These are phyloP conservation scores for Filosporella fistucella DNA, from an alignment of 495 filamentous ascomycete genomes.

Conservation along the genomic window DNA sequence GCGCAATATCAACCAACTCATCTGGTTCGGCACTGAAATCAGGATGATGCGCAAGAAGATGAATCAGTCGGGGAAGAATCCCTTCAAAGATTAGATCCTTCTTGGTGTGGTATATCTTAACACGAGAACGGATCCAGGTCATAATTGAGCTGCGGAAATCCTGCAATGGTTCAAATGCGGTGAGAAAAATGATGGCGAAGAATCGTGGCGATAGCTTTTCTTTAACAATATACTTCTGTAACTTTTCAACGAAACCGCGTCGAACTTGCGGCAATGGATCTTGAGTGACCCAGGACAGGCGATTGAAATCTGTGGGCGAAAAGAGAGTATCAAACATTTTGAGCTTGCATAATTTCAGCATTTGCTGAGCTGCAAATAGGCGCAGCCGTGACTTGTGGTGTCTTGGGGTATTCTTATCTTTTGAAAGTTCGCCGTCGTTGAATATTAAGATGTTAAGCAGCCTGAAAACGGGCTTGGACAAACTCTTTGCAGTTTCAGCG, in stretches of 20 bases:
- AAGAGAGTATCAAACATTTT: constrained; percentile 75
- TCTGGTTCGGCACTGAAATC: constrained; percentile 70
- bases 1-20: constrained; percentile 73
- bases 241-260: constrained; percentile 68
- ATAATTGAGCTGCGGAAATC: constrained; percentile 66
- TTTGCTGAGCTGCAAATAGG: constrained; percentile 72
- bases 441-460: constrained; percentile 70
- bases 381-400: constrained; percentile 72
- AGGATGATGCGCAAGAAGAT: constrained; percentile 88
- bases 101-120: constrained; percentile 43
- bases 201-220: constrained; percentile 68
- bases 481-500: constrained; percentile 54
- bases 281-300: constrained; percentile 72
- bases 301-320: constrained; percentile 67
- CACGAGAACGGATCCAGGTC: constrained; percentile 85
- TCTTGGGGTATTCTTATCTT: constrained; percentile 66
- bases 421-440: constrained; percentile 73
- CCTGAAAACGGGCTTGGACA: constrained; percentile 66
- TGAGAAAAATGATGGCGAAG: constrained; percentile 82
- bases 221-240: constrained; percentile 80
- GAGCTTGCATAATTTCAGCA: constrained; percentile 77
- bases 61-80: constrained; percentile 79
- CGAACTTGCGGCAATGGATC: constrained; percentile 72
- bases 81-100: constrained; percentile 71
- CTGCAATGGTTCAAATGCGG: constrained; percentile 78